Percentiles rank a stretch among this genome's conserved stretches.
These are phyloP conservation scores for Biscogniauxia sp. DNA, from an alignment of 2,329 filamentous ascomycete species.

Conservation along the genomic window DNA sequence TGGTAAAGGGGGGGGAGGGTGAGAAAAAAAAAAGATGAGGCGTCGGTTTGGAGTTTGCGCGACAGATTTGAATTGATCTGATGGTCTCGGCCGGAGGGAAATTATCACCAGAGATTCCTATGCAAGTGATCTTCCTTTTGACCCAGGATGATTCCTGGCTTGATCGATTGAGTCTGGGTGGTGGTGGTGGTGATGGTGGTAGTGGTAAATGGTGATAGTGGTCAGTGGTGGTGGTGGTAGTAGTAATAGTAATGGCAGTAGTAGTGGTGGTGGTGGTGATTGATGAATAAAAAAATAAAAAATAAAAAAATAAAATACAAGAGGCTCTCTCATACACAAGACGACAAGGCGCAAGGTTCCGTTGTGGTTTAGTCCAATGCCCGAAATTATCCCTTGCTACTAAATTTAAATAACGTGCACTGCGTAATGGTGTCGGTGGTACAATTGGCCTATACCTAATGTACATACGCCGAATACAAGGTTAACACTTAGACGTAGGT, in stretches of 20 bases:
- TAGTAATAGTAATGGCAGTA: too few species aligned
- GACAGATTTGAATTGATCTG: neutral
- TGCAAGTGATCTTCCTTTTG: neutral
- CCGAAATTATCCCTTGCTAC: constrained; percentile 22
- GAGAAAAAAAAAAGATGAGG: neutral
- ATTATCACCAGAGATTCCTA: neutral
- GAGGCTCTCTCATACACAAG: too few species aligned
- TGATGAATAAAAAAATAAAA: too few species aligned
- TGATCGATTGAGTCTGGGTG: neutral
- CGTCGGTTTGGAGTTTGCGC: neutral
- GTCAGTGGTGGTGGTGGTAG: too few species aligned
- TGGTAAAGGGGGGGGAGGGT: neutral
- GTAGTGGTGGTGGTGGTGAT: too few species aligned
- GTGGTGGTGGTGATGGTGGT: neutral
- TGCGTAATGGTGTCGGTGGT: constrained; percentile 3
- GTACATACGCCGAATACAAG: too few species aligned
- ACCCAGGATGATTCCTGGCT: neutral
- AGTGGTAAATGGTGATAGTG: too few species aligned
- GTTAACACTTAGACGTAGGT: too few species aligned
- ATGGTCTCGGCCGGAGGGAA: neutral
- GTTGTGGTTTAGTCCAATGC: neutral
- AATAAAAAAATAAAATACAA: too few species aligned
- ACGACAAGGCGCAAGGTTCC: too few species aligned
- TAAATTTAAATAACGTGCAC: neutral
- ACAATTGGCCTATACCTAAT: too few species aligned